Evolutionary conservation across 331 rosid genomes (phyloP).

Genomic region (Spiraea crenata): DNA sequence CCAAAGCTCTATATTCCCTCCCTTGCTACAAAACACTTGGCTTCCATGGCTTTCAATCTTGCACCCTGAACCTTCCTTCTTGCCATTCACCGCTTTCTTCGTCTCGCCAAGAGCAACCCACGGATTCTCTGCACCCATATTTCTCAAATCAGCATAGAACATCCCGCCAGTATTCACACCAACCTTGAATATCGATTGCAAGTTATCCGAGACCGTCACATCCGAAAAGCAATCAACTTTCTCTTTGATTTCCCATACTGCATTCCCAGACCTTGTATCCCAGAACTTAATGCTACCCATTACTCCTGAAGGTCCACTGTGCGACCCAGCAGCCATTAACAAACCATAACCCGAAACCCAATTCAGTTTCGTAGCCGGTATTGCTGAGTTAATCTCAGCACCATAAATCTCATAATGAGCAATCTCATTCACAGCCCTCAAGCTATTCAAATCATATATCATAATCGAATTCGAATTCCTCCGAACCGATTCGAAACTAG

Average conservation of each 20-base stretch:
- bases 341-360: conserved; percentile 61
- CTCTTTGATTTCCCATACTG: conserved; percentile 72
- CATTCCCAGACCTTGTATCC: conserved; percentile 71
- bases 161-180: conserved; percentile 80
- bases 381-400: conserved; percentile 75
- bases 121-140: conserved; percentile 43
- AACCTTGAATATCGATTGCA: conserved; percentile 67
- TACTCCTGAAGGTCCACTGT: conserved; percentile 95
- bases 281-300: conserved; percentile 65
- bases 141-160: conserved; percentile 59
- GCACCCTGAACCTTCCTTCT: conserved; percentile 77
- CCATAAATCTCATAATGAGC: conserved; percentile 78
- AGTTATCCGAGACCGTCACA: conserved; percentile 58
- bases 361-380: conserved; percentile 77
- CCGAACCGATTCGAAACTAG: conserved; percentile 82
- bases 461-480: conserved; percentile 82
- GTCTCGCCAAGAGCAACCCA: conserved; percentile 77
- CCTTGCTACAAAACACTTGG: conserved; percentile 78
- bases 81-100: conserved; percentile 54
- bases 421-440: conserved; percentile 49
- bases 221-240: conserved; percentile 81
- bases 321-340: conserved; percentile 89
- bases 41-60: conserved; percentile 76
- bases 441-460: conserved; percentile 60
- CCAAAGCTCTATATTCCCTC: conserved; percentile 79